These are phyloP conservation scores for Trichocladium uniseriatum DNA, from an alignment of 495 filamentous ascomycete species.

Conservation along the genomic window DNA sequence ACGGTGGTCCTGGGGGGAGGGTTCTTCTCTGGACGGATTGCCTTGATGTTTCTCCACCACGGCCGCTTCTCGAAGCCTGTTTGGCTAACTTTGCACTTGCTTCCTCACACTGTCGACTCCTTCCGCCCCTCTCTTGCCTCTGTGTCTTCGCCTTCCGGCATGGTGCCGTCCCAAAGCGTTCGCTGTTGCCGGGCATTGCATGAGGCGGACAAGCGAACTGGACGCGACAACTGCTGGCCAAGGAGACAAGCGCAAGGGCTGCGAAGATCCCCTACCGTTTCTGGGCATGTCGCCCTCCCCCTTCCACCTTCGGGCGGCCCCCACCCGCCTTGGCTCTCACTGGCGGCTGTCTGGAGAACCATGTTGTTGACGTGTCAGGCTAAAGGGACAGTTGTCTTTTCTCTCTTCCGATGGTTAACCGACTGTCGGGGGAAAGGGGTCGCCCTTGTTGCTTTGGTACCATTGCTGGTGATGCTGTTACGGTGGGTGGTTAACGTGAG, in stretches of 20 bases:
- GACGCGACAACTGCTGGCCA: neutral
- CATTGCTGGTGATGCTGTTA: too few species aligned
- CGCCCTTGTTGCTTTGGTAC: too few species aligned
- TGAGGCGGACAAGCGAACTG: neutral
- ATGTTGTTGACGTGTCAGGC: too few species aligned
- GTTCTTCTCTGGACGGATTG: neutral
- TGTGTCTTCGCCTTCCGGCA: neutral
- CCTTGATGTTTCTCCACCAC: neutral
- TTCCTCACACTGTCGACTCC: neutral
- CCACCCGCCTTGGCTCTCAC: neutral
- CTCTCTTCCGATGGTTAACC: too few species aligned
- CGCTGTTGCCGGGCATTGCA: too few species aligned
- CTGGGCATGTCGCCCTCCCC: neutral
- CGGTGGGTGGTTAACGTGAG: too few species aligned
- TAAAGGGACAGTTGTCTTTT: too few species aligned
- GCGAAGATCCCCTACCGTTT: conserved; percentile 17
- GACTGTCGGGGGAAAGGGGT: too few species aligned
- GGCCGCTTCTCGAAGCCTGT: neutral
- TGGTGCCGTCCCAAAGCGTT: too few species aligned
- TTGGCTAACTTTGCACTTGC: neutral
- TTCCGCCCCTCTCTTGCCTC: neutral
- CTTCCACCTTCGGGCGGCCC: neutral
- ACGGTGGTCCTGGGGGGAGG: too few species aligned
- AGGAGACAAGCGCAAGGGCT: neutral
- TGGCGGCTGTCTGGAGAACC: too few species aligned